Conservation (phyloP, 257 asterid genomes). For the Solanum bulbocastanum region DNA sequence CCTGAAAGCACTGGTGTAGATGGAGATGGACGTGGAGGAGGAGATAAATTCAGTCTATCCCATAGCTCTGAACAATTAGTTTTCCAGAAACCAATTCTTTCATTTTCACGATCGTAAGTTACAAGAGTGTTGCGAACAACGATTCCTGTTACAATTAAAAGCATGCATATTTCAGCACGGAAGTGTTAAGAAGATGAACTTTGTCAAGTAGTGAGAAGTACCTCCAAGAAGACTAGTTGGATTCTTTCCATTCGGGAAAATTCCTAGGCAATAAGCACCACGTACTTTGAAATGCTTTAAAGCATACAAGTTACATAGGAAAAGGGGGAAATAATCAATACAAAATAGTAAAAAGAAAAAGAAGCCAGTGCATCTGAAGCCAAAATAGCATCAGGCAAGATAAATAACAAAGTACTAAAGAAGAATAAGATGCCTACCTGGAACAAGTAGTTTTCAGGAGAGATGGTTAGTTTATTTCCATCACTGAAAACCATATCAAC, state of each 20-base stretch:
- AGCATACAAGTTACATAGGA: background rate
- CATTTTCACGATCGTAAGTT: constrained; percentile 85
- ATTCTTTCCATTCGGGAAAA: constrained; percentile 93
- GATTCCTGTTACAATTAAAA: constrained; percentile 41
- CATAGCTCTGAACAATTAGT: constrained; percentile 91
- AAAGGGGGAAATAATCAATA: constrained; percentile 2
- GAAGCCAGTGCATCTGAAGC: background rate
- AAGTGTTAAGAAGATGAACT: background rate
- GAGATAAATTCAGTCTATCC: constrained; percentile 61
- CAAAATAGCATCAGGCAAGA: background rate
- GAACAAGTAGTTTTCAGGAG: constrained; percentile 90
- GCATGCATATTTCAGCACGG: background rate
- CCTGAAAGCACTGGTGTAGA: constrained; percentile 21
- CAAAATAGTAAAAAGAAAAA: background rate
- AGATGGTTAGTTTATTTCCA: constrained; percentile 67
- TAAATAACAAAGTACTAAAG: background rate
- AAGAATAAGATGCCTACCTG: constrained; percentile 36
- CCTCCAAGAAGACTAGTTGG: constrained; percentile 99
- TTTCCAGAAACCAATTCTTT: constrained; percentile 90
- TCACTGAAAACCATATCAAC: constrained; percentile 76
- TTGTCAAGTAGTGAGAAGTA: constrained; percentile 13
- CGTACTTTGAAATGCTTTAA: constrained; percentile 81
- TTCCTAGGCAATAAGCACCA: constrained; percentile 95
- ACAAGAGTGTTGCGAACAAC: constrained; percentile 94
- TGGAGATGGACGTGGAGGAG: background rate